These are phyloP conservation scores for Acer negundo DNA, from an alignment of 345 rosid genomes.

Conservation along the genomic window DNA sequence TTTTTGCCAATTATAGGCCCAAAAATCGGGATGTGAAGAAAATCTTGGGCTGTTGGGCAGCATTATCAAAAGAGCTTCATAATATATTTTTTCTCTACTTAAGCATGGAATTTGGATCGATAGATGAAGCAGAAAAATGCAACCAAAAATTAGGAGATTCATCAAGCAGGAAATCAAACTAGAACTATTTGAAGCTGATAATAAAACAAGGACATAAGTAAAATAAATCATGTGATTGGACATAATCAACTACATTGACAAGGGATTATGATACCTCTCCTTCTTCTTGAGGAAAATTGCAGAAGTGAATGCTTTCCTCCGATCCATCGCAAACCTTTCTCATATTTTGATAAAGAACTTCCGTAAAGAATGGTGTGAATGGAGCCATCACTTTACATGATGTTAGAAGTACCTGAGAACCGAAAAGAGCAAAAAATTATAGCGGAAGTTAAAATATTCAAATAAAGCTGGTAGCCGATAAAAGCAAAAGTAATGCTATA, in stretches of 20 bases:
- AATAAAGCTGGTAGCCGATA: background rate
- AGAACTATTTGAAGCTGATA: background rate
- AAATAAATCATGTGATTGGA: background rate
- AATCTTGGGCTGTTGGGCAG: background rate
- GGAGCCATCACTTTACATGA: conserved; percentile 98
- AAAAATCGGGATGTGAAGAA: background rate
- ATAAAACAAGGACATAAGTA: background rate
- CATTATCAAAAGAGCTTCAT: background rate
- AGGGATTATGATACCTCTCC: conserved; percentile 58
- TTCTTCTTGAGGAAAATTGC: conserved; percentile 78
- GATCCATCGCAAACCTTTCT: conserved; percentile 67
- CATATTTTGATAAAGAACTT: conserved; percentile 90
- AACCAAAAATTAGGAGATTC: background rate
- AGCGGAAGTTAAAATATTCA: background rate
- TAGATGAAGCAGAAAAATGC: background rate
- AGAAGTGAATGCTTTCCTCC: conserved; percentile 88
- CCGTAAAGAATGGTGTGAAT: conserved; percentile 98
- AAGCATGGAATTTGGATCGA: background rate
- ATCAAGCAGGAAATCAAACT: background rate
- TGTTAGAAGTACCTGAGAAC: conserved; percentile 83
- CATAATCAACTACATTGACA: background rate
- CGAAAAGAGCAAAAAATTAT: conserved; percentile 16
- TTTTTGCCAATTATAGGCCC: background rate
- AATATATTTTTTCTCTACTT: background rate
- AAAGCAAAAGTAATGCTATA: background rate